phyloP scores from a whole-genome alignment of 257 asterid genomes.

The Salvia splendens region DNA sequence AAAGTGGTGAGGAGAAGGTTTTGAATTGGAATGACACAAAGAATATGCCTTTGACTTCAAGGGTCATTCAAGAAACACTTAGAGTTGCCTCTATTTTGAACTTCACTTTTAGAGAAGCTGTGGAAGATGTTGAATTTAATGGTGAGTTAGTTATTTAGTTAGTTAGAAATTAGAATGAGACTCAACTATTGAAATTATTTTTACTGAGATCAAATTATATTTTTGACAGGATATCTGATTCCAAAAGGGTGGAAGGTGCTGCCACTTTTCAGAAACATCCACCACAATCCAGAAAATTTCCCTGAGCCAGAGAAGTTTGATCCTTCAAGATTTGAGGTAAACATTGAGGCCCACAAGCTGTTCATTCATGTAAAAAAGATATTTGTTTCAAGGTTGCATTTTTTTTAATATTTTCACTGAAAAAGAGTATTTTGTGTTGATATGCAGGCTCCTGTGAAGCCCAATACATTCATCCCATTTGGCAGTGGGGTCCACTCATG shows the following conservation, averaged over 20 bases:
- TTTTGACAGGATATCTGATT: constrained; percentile 61
- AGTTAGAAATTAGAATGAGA: constrained; percentile 23
- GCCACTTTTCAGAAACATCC: constrained; percentile 90
- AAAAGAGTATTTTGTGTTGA: neutral
- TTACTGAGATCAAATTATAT: constrained; percentile 4
- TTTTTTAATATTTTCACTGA: neutral
- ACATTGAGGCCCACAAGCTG: neutral
- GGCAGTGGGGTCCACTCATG: constrained; percentile 92
- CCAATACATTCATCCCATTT: constrained; percentile 97
- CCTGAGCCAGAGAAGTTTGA: constrained; percentile 93
- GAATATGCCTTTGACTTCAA: constrained; percentile 66
- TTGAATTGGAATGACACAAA: constrained; percentile 62
- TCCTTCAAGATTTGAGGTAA: constrained; percentile 98
- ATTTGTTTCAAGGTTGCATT: constrained; percentile 1
- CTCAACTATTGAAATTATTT: neutral
- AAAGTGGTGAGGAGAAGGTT: constrained; percentile 41
- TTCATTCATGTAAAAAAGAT: neutral
- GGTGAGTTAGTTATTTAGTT: constrained; percentile 46
- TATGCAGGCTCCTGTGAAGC: constrained; percentile 70
- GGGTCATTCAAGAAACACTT: constrained; percentile 78
- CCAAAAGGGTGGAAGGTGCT: constrained; percentile 98
- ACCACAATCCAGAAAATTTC: constrained; percentile 84
- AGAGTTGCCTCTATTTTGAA: constrained; percentile 73
- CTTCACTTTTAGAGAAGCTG: constrained; percentile 83
- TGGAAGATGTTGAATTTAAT: constrained; percentile 71